Conservation (phyloP, 306 rosid genomes). For the Begonia peltatifolia region DNA sequence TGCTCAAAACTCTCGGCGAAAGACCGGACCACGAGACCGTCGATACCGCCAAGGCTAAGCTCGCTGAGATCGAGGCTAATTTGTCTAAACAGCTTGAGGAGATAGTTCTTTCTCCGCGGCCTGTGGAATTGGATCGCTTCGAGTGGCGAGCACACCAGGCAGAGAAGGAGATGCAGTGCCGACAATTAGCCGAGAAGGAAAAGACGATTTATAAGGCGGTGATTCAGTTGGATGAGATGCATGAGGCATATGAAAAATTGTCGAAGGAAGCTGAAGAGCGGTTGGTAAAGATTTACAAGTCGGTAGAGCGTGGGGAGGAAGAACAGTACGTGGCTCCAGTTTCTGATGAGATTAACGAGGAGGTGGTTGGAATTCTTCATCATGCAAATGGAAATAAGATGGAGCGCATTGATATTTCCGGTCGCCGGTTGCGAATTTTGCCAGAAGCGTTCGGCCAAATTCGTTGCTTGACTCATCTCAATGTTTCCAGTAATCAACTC, state of each 20-base stretch:
- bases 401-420: constrained; percentile 41
- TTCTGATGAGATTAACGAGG: constrained; percentile 18
- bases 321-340: not conserved
- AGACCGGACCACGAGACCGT: constrained; percentile 66
- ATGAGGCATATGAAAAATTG: constrained; percentile 47
- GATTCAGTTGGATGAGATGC: constrained; percentile 63
- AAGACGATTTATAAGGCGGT: constrained; percentile 26
- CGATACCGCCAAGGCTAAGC: constrained; percentile 36
- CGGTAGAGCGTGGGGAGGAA: constrained; percentile 2
- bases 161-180: constrained; percentile 24
- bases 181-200: constrained; percentile 41
- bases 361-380: constrained; percentile 41
- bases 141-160: constrained; percentile 23
- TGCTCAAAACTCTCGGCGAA: constrained; percentile 46
- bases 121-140: too few relatives aligned
- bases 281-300: constrained; percentile 46
- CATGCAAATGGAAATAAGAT: constrained; percentile 38
- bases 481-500: constrained; percentile 52
- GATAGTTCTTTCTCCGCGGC: constrained; percentile 14
- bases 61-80: constrained; percentile 31
- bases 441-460: constrained; percentile 58
- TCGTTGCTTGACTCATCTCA: constrained; percentile 32
- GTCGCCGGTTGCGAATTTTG: constrained; percentile 24
- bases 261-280: constrained; percentile 56
- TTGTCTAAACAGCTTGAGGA: constrained; percentile 15